These are phyloP conservation scores for Fusarium newnesense DNA, from an alignment of 2,329 filamentous ascomycete species.

Conservation along the genomic window DNA sequence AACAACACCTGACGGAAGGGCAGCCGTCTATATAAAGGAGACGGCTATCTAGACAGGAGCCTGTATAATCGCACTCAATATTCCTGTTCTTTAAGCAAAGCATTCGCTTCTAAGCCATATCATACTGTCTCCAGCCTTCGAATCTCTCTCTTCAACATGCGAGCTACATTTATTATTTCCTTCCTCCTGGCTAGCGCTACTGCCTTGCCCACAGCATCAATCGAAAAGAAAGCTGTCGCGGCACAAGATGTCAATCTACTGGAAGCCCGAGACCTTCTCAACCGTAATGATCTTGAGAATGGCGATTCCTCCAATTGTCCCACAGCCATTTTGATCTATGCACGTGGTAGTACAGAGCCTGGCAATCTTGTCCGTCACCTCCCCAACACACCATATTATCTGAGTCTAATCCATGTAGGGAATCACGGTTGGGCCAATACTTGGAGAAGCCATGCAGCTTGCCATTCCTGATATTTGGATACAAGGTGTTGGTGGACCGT, in stretches of 20 bases:
- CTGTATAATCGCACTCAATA: accelerated
- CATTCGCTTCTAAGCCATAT: accelerated
- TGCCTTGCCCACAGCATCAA: not conserved
- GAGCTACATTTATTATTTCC: accelerated
- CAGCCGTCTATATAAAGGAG: not conserved
- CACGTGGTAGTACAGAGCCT: not conserved
- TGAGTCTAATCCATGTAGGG: not conserved
- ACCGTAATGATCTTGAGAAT: constrained; percentile 4
- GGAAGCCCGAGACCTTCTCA: not conserved
- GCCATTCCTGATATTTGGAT: not conserved
- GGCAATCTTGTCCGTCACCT: not conserved
- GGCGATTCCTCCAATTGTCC: not conserved
- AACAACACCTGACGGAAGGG: not conserved
- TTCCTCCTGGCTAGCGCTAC: not conserved
- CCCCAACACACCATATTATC: accelerated
- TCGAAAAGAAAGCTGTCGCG: accelerated
- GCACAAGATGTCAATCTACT: not conserved
- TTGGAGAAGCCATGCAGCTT: not conserved
- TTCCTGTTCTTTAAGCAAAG: not conserved
- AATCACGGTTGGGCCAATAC: not conserved
- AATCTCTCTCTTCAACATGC: not conserved
- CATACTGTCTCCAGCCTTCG: accelerated
- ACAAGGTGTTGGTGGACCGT: constrained; percentile 4
- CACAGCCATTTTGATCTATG: constrained; percentile 6
- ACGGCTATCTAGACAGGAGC: not conserved